phyloP scores from a whole-genome alignment of 306 rosid species.

The Cyamopsis tetragonoloba region DNA sequence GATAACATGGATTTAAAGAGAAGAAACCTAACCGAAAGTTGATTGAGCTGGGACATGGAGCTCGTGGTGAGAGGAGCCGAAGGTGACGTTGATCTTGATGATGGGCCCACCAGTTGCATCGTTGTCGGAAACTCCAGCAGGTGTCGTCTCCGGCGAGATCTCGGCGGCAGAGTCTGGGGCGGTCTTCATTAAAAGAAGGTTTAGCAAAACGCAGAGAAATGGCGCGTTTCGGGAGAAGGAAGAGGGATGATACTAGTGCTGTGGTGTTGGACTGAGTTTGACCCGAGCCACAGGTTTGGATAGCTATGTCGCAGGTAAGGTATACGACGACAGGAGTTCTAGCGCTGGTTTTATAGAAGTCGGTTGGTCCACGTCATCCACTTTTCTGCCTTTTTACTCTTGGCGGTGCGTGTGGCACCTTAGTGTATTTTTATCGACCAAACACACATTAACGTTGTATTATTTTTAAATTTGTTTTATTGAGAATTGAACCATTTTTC shows the following conservation, averaged over 20 bases:
- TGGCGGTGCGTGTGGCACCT: too few relatives aligned
- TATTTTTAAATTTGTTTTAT: too few relatives aligned
- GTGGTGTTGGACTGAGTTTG: constrained; percentile 1
- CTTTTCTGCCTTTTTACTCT: background rate
- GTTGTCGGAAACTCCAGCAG: background rate
- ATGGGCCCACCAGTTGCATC: constrained; percentile 21
- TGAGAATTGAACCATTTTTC: too few relatives aligned
- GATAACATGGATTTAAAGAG: constrained; percentile 3
- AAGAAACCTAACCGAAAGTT: constrained; percentile 39
- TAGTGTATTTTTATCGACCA: too few relatives aligned
- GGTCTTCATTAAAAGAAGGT: constrained; percentile 15
- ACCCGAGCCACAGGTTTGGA: background rate
- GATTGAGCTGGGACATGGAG: constrained; percentile 42
- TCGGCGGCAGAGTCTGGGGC: constrained; percentile 1
- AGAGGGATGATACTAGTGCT: background rate
- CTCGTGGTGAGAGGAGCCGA: constrained; percentile 37
- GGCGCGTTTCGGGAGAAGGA: background rate
- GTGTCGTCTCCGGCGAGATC: constrained; percentile 5
- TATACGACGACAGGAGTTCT: background rate
- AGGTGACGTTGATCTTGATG: constrained; percentile 36
- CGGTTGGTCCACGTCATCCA: background rate
- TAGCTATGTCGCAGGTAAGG: background rate
- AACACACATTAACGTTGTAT: too few relatives aligned
- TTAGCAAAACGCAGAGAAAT: background rate
- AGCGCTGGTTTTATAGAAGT: background rate